Evolutionary conservation across 257 asterid genomes (phyloP), one percentile per base, ranked within the genome.

Genomic region (Linaria vulgaris): DNA sequence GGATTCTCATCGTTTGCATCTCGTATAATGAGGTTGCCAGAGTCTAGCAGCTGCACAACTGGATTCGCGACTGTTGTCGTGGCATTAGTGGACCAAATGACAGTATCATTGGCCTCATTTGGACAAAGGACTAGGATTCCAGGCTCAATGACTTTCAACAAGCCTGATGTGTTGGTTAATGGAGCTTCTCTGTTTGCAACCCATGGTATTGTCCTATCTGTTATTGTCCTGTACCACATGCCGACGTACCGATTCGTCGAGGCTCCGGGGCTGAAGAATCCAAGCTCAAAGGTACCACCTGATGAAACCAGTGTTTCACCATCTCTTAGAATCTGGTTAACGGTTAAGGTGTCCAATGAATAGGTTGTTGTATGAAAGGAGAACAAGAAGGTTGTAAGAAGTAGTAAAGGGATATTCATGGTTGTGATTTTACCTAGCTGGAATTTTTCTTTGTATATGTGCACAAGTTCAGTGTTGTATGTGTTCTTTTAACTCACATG

Each of bases 211-310:
- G 80, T 78, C 24, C 56, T 41, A 38, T 52, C 61, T 22, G 83
- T 66, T 58, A 74, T 63, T 38, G 74, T 74, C 44, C 67, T 74
- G 69, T 74, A 74, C 83, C 80, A 74, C 55, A 76, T 70, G 1
- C 85, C 80, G 4, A 80, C 20, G 55, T 76, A 80, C 20, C 75
- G 43, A 13, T 59, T 62, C 41, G 50, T 60, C 5, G 72, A 63
- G 48, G 19, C 57, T 48, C 56, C 79, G 3, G 69, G 79, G 8
- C 69, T 63, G 59, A 74, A 74, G 60, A 74, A 74, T 14, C 79
- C 79, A 34, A 74, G 24, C 37, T 69, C 79, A 22, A 57, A 74
- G 14, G 11, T 63, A n/a, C 58, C 71, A 51, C 44, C 50, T 17
- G 71, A 14, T 21, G 75, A 74, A 63, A 38, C 8, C 27, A 71